Conservation (phyloP, 1,284 basidiomycete genomes). For the Somion occarium region DNA sequence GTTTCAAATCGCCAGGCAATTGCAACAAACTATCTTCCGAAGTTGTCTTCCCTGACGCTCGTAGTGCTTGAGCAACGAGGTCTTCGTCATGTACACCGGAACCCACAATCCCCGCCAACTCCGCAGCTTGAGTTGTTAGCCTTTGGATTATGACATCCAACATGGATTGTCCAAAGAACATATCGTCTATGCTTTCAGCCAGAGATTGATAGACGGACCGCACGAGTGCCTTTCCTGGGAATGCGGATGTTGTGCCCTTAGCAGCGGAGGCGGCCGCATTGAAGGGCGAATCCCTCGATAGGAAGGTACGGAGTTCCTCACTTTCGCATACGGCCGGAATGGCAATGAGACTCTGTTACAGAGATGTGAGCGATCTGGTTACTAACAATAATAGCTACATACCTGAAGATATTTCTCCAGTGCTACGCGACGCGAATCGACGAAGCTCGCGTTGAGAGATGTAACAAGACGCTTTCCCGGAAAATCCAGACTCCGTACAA, state of each 20-base stretch:
- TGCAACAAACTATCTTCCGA: slow-evolving; percentile 66
- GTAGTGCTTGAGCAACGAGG: slow-evolving; percentile 72
- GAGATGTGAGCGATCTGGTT: slow-evolving; percentile 8
- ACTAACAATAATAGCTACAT: slow-evolving; percentile 16
- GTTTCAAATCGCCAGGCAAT: slow-evolving; percentile 69
- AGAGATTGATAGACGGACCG: slow-evolving; percentile 85
- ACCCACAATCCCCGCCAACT: slow-evolving; percentile 79
- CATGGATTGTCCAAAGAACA: slow-evolving; percentile 91
- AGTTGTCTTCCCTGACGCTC: slow-evolving; percentile 57
- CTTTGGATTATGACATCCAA: slow-evolving; percentile 89
- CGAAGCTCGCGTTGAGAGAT: slow-evolving; percentile 73
- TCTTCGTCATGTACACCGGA: slow-evolving; percentile 81
- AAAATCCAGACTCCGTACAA: slow-evolving; percentile 75
- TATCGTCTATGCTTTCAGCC: slow-evolving; percentile 89
- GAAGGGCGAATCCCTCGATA: slow-evolving; percentile 83
- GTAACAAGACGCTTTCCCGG: slow-evolving; percentile 90
- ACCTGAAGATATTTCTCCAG: slow-evolving; percentile 92
- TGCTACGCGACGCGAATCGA: slow-evolving; percentile 75
- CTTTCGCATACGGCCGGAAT: slow-evolving; percentile 79
- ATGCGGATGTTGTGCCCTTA: slow-evolving; percentile 35
- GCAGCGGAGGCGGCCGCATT: slow-evolving; percentile 38
- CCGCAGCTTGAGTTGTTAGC: slow-evolving; percentile 82
- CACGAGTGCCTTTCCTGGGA: slow-evolving; percentile 72
- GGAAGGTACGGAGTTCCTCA: slow-evolving; percentile 78
- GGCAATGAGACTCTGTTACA: slow-evolving; percentile 62